Percentiles rank a stretch among this genome's conserved stretches.
These are phyloP conservation scores for Oenanthe sinensis DNA, from an alignment of 129 eudicot species.

Conservation along the genomic window DNA sequence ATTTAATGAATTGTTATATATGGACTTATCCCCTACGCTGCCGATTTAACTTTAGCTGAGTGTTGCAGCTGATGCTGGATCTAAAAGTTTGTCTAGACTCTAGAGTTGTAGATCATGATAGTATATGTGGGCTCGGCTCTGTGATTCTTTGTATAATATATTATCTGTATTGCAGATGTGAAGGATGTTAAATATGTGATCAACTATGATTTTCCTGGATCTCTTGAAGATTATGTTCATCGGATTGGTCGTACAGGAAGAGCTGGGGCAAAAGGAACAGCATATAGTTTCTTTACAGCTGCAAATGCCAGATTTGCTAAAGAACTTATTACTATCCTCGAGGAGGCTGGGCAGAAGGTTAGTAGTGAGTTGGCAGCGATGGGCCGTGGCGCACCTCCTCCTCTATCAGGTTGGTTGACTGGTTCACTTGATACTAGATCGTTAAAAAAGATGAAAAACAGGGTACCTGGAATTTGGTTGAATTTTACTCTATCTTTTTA, in stretches of 20 bases:
- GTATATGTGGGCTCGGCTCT: neutral
- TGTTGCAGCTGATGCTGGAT: neutral
- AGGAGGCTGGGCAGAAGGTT: constrained; percentile 97
- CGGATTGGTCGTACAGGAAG: constrained; percentile 95
- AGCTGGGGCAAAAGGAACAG: constrained; percentile 96
- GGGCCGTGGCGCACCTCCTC: constrained; percentile 98
- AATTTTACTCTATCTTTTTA: neutral
- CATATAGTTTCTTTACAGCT: constrained; percentile 91
- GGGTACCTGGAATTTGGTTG: neutral
- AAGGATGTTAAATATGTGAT: constrained; percentile 91
- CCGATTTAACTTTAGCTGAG: neutral
- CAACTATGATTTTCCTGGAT: constrained; percentile 92
- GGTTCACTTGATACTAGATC: too few relatives aligned
- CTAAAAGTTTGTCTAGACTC: neutral
- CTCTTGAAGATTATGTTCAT: constrained; percentile 95
- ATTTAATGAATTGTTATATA: neutral
- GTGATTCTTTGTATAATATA: neutral
- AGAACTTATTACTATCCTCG: constrained; percentile 75
- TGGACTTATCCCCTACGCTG: neutral
- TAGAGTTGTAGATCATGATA: neutral
- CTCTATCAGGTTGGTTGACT: constrained; percentile 57
- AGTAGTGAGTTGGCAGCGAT: constrained; percentile 81
- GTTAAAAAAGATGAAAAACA: neutral
- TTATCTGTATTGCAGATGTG: constrained; percentile 58
- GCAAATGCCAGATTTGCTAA: constrained; percentile 97